phyloP scores from a whole-genome alignment of 2,329 filamentous ascomycete genomes.

The Aureobasidium sp. region DNA sequence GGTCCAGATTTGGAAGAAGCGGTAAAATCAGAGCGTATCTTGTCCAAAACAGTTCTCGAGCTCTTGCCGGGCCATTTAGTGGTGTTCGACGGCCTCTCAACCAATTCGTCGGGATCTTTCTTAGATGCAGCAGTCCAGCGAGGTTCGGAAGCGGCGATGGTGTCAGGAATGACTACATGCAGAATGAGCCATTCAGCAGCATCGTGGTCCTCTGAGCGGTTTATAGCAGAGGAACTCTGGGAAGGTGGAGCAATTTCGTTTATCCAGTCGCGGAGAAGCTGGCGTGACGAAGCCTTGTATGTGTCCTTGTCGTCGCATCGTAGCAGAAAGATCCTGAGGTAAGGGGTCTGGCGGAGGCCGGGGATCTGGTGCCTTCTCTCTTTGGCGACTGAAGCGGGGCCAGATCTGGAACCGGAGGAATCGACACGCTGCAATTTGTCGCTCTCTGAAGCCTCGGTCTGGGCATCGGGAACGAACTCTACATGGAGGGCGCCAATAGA shows the following conservation, averaged over 20 bases:
- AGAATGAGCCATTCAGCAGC: constrained; percentile 93
- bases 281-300: constrained; percentile 73
- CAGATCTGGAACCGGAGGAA: not conserved
- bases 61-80: constrained; percentile 71
- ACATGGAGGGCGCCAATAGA: constrained; percentile 91
- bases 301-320: constrained; percentile 92
- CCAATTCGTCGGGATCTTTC: constrained; percentile 42
- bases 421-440: constrained; percentile 11
- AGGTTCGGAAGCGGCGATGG: constrained; percentile 68
- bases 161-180: constrained; percentile 85
- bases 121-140: constrained; percentile 45
- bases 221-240: constrained; percentile 46
- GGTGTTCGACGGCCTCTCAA: constrained; percentile 56
- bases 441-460: constrained; percentile 14
- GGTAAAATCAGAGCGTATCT: constrained; percentile 85
- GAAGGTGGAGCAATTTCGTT: constrained; percentile 61
- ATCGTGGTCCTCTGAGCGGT: constrained; percentile 83
- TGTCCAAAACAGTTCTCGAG: constrained; percentile 78
- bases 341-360: constrained; percentile 83
- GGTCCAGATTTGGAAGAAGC: constrained; percentile 60
- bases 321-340: constrained; percentile 81
- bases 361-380: constrained; percentile 87
- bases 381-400: constrained; percentile 23
- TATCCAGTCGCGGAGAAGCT: constrained; percentile 83
- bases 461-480: constrained; percentile 58